A percentile compares a stretch with the other conserved stretches of the same genome.
Conservation (phyloP, 2,329 filamentous ascomycete species). For the Penicillium sp. region DNA sequence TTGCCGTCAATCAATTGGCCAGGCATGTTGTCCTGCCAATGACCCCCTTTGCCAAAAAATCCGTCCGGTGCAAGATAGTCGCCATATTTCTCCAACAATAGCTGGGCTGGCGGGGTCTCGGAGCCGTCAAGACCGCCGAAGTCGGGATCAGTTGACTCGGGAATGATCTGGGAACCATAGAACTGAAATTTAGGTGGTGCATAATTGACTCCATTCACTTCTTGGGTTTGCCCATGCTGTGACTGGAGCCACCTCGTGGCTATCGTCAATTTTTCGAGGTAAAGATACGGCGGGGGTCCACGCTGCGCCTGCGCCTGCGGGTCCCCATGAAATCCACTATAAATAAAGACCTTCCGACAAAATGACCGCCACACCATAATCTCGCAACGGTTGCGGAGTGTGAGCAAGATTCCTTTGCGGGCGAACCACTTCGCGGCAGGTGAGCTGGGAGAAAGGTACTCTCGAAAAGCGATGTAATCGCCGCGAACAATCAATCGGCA, state of each 20-base stretch:
- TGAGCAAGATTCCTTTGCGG: constrained; percentile 72
- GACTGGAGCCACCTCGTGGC: constrained; percentile 67
- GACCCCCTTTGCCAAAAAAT: constrained; percentile 40
- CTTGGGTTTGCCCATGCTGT: constrained; percentile 26
- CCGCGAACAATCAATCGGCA: constrained; percentile 72
- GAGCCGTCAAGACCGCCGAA: constrained; percentile 31
- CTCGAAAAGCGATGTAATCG: constrained; percentile 73
- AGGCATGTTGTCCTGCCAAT: constrained; percentile 31
- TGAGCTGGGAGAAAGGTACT: constrained; percentile 61
- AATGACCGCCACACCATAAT: constrained; percentile 84
- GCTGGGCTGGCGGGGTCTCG: constrained; percentile 6
- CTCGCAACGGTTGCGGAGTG: constrained; percentile 75
- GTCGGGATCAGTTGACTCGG: constrained; percentile 38
- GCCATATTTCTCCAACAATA: constrained; percentile 34
- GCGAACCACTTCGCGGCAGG: constrained; percentile 72
- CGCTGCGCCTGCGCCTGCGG: constrained; percentile 45
- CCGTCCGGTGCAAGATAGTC: constrained; percentile 42
- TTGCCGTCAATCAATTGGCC: constrained; percentile 34
- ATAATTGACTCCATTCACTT: constrained; percentile 11
- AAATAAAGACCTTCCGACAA: constrained; percentile 73
- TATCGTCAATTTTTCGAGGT: constrained; percentile 68
- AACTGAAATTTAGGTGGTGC: constrained; percentile 18
- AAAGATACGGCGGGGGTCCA: constrained; percentile 70
- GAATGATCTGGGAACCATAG: constrained; percentile 37
- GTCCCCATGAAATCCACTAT: constrained; percentile 72